Conservation (phyloP, 805 yeast species). For the Lachancea kluyveri region DNA sequence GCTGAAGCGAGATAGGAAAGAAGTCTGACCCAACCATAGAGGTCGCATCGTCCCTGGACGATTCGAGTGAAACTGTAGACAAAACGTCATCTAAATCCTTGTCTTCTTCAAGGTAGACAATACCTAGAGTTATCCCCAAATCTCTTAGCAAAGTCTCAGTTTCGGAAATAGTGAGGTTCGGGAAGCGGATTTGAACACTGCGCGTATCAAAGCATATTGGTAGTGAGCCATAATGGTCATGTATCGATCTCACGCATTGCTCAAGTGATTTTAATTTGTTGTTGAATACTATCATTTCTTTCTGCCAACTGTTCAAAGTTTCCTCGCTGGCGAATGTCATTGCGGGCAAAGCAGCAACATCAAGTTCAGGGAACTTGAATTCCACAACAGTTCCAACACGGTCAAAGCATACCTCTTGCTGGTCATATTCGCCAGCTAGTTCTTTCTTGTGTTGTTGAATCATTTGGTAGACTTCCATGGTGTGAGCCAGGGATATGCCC, state of each 20-base stretch:
- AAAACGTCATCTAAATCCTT: constrained; percentile 2
- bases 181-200: constrained; percentile 56
- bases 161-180: constrained; percentile 56
- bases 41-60: too few relatives aligned
- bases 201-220: constrained; percentile 46
- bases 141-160: constrained; percentile 54
- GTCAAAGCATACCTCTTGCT: constrained; percentile 15
- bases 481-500: constrained; percentile 12
- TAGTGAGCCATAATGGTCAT: constrained; percentile 56
- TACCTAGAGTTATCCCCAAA: constrained; percentile 52
- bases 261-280: constrained; percentile 37
- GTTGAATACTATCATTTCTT: constrained; percentile 34
- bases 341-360: constrained; percentile 32
- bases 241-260: constrained; percentile 37
- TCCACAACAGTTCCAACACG: constrained; percentile 49
- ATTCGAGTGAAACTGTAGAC: constrained; percentile 2
- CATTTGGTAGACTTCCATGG: constrained; percentile 25
- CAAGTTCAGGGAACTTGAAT: constrained; percentile 42
- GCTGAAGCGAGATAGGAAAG: neutral
- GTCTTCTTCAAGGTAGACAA: constrained; percentile 36
- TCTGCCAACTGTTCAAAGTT: constrained; percentile 34
- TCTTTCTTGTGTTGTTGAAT: constrained; percentile 24
- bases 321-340: constrained; percentile 40
- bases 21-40: neutral
- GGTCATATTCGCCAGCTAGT: constrained; percentile 24